Evolutionary conservation across 2,329 filamentous ascomycete species (phyloP).

Genomic region (Penicillium italicum): DNA sequence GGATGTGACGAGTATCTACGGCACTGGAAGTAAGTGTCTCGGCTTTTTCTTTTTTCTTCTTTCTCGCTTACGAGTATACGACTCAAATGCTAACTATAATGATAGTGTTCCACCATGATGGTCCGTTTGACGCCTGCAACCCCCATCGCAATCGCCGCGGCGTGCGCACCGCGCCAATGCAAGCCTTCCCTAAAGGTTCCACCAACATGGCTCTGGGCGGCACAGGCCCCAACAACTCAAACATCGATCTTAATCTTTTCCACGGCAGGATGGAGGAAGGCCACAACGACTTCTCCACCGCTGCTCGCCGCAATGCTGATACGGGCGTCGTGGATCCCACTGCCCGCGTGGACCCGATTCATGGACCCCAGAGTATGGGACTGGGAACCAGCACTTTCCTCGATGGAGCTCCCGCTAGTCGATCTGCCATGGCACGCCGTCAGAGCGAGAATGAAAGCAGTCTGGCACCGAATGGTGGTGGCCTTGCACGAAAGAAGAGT

Average conservation of each 20-base stretch:
- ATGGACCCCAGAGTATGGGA: constrained; percentile 78
- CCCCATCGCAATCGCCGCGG: constrained; percentile 87
- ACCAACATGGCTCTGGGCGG: constrained; percentile 90
- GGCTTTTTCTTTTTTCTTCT: background rate
- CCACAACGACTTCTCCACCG: constrained; percentile 69
- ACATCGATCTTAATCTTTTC: constrained; percentile 81
- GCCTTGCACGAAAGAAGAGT: constrained; percentile 86
- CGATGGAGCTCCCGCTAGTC: constrained; percentile 85
- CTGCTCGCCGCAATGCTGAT: constrained; percentile 34
- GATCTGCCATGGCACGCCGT: constrained; percentile 70
- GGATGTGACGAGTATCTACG: constrained; percentile 93
- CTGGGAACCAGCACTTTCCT: constrained; percentile 93
- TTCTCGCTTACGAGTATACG: background rate
- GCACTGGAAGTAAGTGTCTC: constrained; percentile 70
- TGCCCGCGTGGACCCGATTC: constrained; percentile 65
- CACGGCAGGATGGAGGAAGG: constrained; percentile 83
- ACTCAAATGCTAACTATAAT: background rate
- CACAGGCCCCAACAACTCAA: constrained; percentile 74
- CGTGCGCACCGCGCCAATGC: constrained; percentile 82
- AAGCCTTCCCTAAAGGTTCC: constrained; percentile 89
- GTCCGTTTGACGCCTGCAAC: constrained; percentile 94
- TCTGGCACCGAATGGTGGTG: constrained; percentile 52
- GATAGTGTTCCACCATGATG: constrained; percentile 92
- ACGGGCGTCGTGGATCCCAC: constrained; percentile 59
- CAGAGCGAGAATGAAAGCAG: constrained; percentile 63